phyloP scores from a whole-genome alignment of 371 early-diverging fungal species.

The Rhizomucor miehei region DNA sequence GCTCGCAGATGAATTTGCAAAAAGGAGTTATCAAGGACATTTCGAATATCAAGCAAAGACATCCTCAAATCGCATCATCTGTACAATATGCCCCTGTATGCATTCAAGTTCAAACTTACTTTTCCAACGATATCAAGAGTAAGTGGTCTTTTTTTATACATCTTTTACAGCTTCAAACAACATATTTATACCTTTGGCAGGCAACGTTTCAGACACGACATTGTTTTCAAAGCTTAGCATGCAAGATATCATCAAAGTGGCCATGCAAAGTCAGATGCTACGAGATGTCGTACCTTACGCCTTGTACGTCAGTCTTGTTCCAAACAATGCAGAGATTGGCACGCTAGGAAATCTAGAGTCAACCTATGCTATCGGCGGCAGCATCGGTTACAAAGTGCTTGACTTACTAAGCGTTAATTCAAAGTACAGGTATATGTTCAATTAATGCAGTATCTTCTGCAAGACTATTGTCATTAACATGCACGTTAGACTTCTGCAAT shows the following conservation, averaged over 20 bases:
- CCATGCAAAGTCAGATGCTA: slow-evolving; percentile 67
- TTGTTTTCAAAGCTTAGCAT: slow-evolving; percentile 55
- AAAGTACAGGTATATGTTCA: slow-evolving; percentile 53
- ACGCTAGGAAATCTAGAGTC: slow-evolving; percentile 54
- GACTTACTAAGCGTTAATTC: slow-evolving; percentile 71
- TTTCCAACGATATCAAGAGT: slow-evolving; percentile 45
- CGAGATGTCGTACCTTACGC: slow-evolving; percentile 73
- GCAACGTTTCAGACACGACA: slow-evolving; percentile 46
- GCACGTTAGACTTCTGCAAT: slow-evolving; percentile 51
- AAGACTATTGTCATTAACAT: too few species aligned
- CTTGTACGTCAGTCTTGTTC: slow-evolving; percentile 74
- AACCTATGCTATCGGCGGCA: slow-evolving; percentile 73
- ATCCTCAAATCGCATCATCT: slow-evolving; percentile 66
- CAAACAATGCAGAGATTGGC: slow-evolving; percentile 52
- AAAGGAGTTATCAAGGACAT: slow-evolving; percentile 63
- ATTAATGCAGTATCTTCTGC: too few species aligned
- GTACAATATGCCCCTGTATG: slow-evolving; percentile 62
- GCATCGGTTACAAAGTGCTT: slow-evolving; percentile 58
- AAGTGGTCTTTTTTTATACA: not conserved
- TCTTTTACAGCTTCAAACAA: not conserved
- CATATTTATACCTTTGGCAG: slow-evolving; percentile 10
- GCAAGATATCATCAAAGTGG: slow-evolving; percentile 70
- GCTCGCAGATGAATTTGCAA: slow-evolving; percentile 55
- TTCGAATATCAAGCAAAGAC: slow-evolving; percentile 69
- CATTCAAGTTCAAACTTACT: slow-evolving; percentile 54